Percentiles rank a stretch among this genome's conserved stretches.
phyloP scores from a whole-genome alignment of 75 land plant genomes.

The Cunninghamia lanceolata region DNA sequence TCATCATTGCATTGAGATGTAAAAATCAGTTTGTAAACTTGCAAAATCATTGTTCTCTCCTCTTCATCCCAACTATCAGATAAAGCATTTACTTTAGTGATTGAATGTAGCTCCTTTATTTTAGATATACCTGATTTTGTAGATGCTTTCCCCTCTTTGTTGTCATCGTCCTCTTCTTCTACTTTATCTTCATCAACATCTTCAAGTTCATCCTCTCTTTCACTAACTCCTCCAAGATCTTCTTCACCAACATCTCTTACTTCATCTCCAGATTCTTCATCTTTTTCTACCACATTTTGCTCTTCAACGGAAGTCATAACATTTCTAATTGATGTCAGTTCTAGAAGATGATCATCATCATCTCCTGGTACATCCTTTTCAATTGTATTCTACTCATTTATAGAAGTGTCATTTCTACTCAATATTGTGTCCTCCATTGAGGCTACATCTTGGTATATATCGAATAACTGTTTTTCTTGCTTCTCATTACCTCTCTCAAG shows the following conservation, averaged over 20 bases:
- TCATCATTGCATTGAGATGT: slow-evolving; percentile 22
- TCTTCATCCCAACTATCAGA: neutral
- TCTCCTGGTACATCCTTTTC: slow-evolving; percentile 6
- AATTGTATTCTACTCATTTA: slow-evolving; percentile 47
- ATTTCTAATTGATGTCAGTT: slow-evolving; percentile 64
- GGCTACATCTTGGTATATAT: no score
- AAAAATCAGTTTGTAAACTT: slow-evolving; percentile 59
- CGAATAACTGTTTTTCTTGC: no score
- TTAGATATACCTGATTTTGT: slow-evolving; percentile 31
- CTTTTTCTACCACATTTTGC: slow-evolving; percentile 58
- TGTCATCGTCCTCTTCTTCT: neutral
- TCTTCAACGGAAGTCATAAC: slow-evolving; percentile 32
- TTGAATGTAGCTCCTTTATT: slow-evolving; percentile 76
- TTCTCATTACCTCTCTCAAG: slow-evolving; percentile 34
- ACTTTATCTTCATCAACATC: slow-evolving; percentile 32
- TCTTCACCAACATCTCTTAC: slow-evolving; percentile 73
- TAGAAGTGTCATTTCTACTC: slow-evolving; percentile 16
- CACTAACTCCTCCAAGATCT: slow-evolving; percentile 48
- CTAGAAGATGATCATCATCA: neutral
- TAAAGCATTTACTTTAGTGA: neutral
- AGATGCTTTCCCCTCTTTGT: neutral
- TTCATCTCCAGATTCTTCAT: slow-evolving; percentile 76
- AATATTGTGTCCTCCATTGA: no score
- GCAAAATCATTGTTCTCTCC: slow-evolving; percentile 22
- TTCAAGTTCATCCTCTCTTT: slow-evolving; percentile 73